Conservation (phyloP, 2,329 filamentous ascomycete genomes). For the Fusarium neocosmosporiellum region DNA sequence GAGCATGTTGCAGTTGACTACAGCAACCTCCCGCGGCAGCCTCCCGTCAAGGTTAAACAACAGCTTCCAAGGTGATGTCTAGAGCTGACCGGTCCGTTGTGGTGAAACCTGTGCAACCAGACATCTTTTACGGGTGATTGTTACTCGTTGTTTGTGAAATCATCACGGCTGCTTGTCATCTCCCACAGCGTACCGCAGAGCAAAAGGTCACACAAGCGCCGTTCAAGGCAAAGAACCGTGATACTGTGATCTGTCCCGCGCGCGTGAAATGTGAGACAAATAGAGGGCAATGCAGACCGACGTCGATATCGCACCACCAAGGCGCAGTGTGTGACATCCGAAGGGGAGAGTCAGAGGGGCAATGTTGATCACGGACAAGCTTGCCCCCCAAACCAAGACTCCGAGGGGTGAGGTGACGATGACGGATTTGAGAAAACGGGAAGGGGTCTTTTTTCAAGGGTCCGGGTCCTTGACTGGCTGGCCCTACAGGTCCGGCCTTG, state of each 20-base stretch:
- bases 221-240: conserved; percentile 20
- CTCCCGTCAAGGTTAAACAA: conserved; percentile 15
- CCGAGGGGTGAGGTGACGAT: conserved; percentile 16
- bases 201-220: conserved; percentile 2
- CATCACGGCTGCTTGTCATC: background rate
- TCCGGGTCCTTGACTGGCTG: conserved; percentile 22
- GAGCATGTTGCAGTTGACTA: conserved; percentile 12
- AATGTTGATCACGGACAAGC: conserved; percentile 24
- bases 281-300: conserved; percentile 3
- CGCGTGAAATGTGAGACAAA: conserved; percentile 1
- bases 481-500: conserved; percentile 15
- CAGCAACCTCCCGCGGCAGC: conserved; percentile 21
- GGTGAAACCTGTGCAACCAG: conserved; percentile 12
- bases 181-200: background rate
- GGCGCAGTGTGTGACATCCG: conserved; percentile 18
- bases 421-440: conserved; percentile 9
- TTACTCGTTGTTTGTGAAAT: conserved; percentile 4
- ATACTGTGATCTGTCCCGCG: conserved; percentile 1
- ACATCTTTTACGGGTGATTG: background rate
- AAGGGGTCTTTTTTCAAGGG: conserved; percentile 26
- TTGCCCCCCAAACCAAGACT: conserved; percentile 10
- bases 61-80: background rate
- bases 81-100: background rate
- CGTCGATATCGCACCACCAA: conserved; percentile 31
- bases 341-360: conserved; percentile 22